A percentile compares a stretch with the other conserved stretches of the same genome.
Evolutionary conservation across 2,329 filamentous ascomycete genomes (phyloP).

Genomic region (Podosphaera aphanis): DNA sequence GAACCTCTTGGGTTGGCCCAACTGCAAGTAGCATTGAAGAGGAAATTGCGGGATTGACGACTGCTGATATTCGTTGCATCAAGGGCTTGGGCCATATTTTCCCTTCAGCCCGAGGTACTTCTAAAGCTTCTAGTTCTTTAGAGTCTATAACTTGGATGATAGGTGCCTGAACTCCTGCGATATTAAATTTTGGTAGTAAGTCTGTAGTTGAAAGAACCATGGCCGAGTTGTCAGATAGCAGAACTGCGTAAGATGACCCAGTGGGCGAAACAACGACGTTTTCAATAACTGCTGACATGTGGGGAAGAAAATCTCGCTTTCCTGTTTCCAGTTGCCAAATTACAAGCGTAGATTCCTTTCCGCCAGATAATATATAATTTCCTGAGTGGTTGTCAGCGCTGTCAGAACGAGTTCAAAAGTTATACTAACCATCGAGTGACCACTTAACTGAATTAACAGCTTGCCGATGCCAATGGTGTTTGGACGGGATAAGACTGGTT

Average conservation of each 20-base stretch:
- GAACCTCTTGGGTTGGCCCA: conserved; percentile 33
- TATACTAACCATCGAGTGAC: conserved; percentile 58
- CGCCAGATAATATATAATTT: conserved; percentile 85
- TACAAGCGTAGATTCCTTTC: conserved; percentile 68
- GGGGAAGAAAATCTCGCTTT: conserved; percentile 64
- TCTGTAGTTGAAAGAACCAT: conserved; percentile 83
- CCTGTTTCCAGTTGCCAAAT: conserved; percentile 85
- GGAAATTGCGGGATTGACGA: conserved; percentile 35
- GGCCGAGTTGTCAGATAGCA: conserved; percentile 74
- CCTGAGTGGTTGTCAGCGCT: conserved; percentile 26
- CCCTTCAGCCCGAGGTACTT: conserved; percentile 25
- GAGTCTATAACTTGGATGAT: conserved; percentile 26
- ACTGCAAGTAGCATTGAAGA: conserved; percentile 47
- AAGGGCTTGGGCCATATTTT: conserved; percentile 10
- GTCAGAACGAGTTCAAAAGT: background rate
- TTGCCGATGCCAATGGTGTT: conserved; percentile 77
- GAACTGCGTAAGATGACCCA: conserved; percentile 62
- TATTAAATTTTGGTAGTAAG: conserved; percentile 59
- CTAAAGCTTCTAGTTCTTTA: conserved; percentile 28
- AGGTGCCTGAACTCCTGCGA: conserved; percentile 56
- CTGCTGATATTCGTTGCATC: conserved; percentile 27
- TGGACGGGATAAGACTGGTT: conserved; percentile 27
- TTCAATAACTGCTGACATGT: conserved; percentile 66
- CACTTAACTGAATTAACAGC: conserved; percentile 70
- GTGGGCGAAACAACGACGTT: conserved; percentile 59